A percentile compares a stretch with the other conserved stretches of the same genome.
Evolutionary conservation across 768 basidiomycete species (phyloP).

Genomic region (Naematelia encephala): DNA sequence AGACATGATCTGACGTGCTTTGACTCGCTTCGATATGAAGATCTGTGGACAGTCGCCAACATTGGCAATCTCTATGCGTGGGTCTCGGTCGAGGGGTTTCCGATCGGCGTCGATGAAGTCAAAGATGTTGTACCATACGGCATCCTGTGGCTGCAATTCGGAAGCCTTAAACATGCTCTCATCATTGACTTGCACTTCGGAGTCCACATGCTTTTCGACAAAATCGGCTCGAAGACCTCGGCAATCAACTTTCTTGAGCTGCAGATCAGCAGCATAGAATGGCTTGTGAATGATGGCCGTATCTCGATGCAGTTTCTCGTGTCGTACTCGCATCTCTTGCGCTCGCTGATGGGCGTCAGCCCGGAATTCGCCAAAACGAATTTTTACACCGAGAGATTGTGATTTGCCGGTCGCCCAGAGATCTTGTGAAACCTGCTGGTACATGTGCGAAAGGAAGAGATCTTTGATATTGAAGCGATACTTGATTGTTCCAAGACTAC

Average conservation of each 20-base stretch:
- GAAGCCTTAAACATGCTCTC: constrained; percentile 19
- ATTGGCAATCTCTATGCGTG: constrained; percentile 67
- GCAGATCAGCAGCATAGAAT: constrained; percentile 82
- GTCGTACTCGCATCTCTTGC: constrained; percentile 66
- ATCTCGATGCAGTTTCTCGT: constrained; percentile 59
- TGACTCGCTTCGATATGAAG: constrained; percentile 63
- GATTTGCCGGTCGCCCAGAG: constrained; percentile 78
- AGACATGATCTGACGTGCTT: constrained; percentile 12
- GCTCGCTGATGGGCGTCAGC: constrained; percentile 90
- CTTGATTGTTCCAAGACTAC: constrained; percentile 85
- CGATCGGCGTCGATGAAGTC: constrained; percentile 81
- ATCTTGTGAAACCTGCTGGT: constrained; percentile 73
- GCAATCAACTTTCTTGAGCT: constrained; percentile 70
- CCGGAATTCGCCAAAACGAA: constrained; percentile 71
- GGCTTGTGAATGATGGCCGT: constrained; percentile 68
- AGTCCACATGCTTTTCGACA: constrained; percentile 53
- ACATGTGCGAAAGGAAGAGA: constrained; percentile 79
- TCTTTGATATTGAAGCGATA: constrained; percentile 75
- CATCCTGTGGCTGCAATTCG: constrained; percentile 30
- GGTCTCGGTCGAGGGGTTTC: constrained; percentile 56
- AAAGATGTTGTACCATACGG: constrained; percentile 67
- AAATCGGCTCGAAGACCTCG: constrained; percentile 77
- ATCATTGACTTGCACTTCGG: background rate
- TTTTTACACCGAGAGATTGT: constrained; percentile 80
- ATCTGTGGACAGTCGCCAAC: constrained; percentile 76